phyloP scores from a whole-genome alignment of 2,329 filamentous ascomycete genomes.

The Sporothrix brasiliensis region DNA sequence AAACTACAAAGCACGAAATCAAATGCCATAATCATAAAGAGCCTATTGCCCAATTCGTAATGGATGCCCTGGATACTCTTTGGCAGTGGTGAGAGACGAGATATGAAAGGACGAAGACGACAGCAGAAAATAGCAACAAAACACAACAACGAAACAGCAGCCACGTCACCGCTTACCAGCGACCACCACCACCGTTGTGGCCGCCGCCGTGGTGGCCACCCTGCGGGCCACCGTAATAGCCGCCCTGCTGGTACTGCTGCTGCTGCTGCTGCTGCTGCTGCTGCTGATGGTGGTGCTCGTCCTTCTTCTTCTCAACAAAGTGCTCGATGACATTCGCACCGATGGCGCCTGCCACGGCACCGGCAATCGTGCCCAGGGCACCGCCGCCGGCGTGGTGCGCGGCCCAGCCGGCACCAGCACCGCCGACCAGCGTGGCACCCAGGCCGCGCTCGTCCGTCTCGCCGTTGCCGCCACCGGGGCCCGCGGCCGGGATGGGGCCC shows the following conservation, averaged over 20 bases:
- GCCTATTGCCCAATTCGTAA: not conserved
- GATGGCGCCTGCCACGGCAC: slow-evolving; percentile 57
- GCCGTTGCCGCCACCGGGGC: slow-evolving; percentile 38
- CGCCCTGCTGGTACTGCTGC: slow-evolving; percentile 6
- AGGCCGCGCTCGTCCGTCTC: slow-evolving; percentile 56
- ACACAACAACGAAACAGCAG: not conserved
- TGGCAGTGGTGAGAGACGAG: not conserved
- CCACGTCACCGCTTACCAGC: slow-evolving; percentile 15
- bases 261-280: slow-evolving; percentile 9
- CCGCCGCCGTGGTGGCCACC: slow-evolving; percentile 8
- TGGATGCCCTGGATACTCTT: slow-evolving; percentile 16
- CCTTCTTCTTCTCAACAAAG: slow-evolving; percentile 36
- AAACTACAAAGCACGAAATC: not conserved
- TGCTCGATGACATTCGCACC: slow-evolving; percentile 57
- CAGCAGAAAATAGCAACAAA: not conserved
- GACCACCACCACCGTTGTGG: slow-evolving; percentile 15
- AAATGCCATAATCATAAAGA: slow-evolving; percentile 17
- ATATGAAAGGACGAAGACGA: not conserved
- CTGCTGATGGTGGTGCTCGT: slow-evolving; percentile 28
- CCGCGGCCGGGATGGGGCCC: slow-evolving; percentile 31
- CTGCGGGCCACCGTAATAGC: slow-evolving; percentile 10
- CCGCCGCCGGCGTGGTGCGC: slow-evolving; percentile 59
- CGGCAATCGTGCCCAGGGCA: slow-evolving; percentile 54
- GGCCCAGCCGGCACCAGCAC: slow-evolving; percentile 57
- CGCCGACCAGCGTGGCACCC: slow-evolving; percentile 56